Base-by-base conservation (phyloP, 306 rosid species). In the Fagus sylvatica region DNA sequence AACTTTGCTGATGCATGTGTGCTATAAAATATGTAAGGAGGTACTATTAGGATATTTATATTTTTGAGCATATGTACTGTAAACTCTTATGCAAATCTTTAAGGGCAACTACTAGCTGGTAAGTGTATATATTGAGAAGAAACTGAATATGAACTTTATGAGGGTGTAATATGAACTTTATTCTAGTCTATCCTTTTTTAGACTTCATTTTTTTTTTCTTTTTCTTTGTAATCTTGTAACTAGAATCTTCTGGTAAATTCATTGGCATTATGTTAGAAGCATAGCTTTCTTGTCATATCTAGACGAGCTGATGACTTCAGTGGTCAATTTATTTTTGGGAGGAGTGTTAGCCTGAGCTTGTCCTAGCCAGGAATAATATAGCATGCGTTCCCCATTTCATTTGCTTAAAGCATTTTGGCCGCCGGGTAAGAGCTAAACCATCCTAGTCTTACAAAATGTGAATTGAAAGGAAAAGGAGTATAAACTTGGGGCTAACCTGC, bases 61-160 rank as follows among this genome's bases (percentile, higher is more conserved):
- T 37, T 65, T 65, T 65, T 16, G 48, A 49, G 62, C 53, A 71
- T 57, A 36, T 75, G 81, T 57, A 72, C 69, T 74, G 17, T 71
- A 49, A 65, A 30, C 41, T 32, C 17, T 33, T 61, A 61, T 61
- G 39, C 40, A 56, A 42, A 12, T 43, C 6, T 32, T 41, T 48
- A 33, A 34, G 4, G 49, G 70, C 55, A 64, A 64, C 30, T 17
- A 17, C 10, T 74, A n/a, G 80, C 56, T 41, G 41, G 70, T 51
- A 80, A 76, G 54, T 80, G 82, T 76, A 80, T 48, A 80, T 73
- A 80, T 53, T 33, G 53, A 51, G 66, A 48, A 82, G 54, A 54
- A 46, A 55, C 74, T 69, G 60, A 59, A 11, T 64, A 40, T 37
- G 46, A 79, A 42, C 37, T 68, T 53, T 32, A 13, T 67, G 62